Percentiles rank a stretch among this genome's conserved stretches.
phyloP scores from a whole-genome alignment of 1,139 yeast genomes.

The Lodderomyces margitis region DNA sequence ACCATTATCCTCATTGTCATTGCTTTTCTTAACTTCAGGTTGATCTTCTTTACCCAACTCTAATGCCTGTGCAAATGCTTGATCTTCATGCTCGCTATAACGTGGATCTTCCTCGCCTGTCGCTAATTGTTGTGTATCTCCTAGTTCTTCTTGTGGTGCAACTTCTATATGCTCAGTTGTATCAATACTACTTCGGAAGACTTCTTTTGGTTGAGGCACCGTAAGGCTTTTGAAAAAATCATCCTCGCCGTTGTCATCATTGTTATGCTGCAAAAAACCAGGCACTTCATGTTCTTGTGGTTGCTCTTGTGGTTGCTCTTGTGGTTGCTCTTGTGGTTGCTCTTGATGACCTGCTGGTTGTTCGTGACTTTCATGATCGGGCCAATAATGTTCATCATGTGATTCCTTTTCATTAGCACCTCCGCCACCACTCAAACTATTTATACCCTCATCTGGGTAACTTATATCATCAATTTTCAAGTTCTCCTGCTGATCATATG shows the following conservation, averaged over 20 bases:
- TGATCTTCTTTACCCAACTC: background rate
- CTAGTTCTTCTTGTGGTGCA: background rate
- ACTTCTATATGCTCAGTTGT: conserved; percentile 5
- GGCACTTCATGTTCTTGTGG: background rate
- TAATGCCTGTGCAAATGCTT: background rate
- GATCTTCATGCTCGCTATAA: background rate
- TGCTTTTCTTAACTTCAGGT: background rate
- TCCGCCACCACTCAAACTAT: no score
- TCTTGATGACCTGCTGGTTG: background rate
- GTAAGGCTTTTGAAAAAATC: conserved; percentile 2
- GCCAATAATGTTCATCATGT: background rate
- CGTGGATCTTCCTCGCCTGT: background rate
- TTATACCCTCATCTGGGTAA: no score
- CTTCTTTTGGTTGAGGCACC: conserved; percentile 1
- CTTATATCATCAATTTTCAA: conserved; percentile 4
- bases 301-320: no score
- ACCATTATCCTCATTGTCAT: background rate
- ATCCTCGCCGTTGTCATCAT: background rate
- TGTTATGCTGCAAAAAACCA: background rate
- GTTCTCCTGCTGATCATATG: background rate
- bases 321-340: background rate
- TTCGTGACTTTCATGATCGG: background rate
- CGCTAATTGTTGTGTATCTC: background rate
- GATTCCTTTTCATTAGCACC: background rate
- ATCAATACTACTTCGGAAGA: conserved; percentile 3